Evolutionary conservation across 805 yeast species (phyloP).

Genomic region (Yarrowia sp.): DNA sequence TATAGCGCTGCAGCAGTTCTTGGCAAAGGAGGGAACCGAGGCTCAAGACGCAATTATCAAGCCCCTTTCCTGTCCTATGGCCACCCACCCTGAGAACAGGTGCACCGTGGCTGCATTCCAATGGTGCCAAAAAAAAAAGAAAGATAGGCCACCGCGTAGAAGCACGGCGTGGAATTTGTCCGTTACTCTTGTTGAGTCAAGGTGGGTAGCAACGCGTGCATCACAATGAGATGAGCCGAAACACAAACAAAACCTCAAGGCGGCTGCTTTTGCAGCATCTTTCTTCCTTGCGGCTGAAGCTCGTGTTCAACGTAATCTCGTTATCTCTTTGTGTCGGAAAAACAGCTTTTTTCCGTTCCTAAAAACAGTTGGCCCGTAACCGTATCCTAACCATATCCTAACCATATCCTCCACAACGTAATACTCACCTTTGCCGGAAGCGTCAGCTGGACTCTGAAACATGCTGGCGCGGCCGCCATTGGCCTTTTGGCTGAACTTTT

Average conservation of each 20-base stretch:
- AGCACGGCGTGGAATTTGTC: too few species aligned
- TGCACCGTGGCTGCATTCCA: slow-evolving; percentile 3
- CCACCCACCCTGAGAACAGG: not conserved
- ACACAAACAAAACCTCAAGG: too few species aligned
- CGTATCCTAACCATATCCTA: too few species aligned
- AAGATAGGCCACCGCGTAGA: not conserved
- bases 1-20: not conserved
- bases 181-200: not conserved
- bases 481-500: slow-evolving; percentile 17
- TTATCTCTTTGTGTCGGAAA: not conserved
- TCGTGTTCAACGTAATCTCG: slow-evolving; percentile 2
- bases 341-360: not conserved
- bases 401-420: not conserved
- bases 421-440: slow-evolving; percentile 7
- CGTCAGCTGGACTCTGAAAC: slow-evolving; percentile 12
- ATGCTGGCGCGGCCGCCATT: slow-evolving; percentile 1
- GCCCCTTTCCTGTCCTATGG: not conserved
- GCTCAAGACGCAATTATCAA: not conserved
- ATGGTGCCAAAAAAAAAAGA: not conserved
- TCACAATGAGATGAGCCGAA: not conserved
- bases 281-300: not conserved
- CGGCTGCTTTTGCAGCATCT: too few species aligned
- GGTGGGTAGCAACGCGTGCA: not conserved
- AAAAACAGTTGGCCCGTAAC: too few species aligned
- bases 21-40: not conserved